These are phyloP conservation scores for Chondrostereum purpureum DNA, from an alignment of 1,284 basidiomycete genomes.

Conservation along the genomic window DNA sequence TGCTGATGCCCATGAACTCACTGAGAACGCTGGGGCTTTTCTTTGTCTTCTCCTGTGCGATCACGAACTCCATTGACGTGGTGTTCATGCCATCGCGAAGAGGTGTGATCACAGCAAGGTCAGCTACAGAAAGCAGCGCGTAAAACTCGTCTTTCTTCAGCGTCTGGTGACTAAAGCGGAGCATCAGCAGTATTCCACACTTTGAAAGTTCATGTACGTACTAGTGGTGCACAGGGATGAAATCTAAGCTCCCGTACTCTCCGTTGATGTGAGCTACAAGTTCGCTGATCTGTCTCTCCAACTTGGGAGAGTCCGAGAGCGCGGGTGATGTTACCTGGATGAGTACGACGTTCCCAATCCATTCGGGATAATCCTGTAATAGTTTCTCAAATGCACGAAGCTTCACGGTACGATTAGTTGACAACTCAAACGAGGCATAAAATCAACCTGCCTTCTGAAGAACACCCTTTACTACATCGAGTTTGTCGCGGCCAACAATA, in stretches of 20 bases:
- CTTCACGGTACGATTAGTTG: conserved; percentile 25
- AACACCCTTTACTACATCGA: conserved; percentile 97
- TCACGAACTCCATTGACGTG: conserved; percentile 95
- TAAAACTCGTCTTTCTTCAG: conserved; percentile 99
- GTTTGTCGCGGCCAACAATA: conserved; percentile 97
- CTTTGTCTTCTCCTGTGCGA: conserved; percentile 82
- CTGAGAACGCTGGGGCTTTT: conserved; percentile 87
- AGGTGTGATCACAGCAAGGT: conserved; percentile 93
- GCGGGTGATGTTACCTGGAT: conserved; percentile 94
- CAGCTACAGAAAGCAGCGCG: conserved; percentile 90
- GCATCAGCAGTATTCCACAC: conserved; percentile 5
- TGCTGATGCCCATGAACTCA: conserved; percentile 97
- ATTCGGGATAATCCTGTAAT: conserved; percentile 89
- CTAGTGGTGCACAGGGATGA: conserved; percentile 99
- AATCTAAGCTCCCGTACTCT: conserved; percentile 91
- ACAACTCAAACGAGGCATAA: neutral
- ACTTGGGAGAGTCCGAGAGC: conserved; percentile 86
- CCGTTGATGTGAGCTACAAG: conserved; percentile 97
- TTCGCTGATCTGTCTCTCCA: conserved; percentile 92
- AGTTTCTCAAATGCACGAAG: conserved; percentile 95
- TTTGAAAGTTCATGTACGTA: conserved; percentile 29
- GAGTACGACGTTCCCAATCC: conserved; percentile 86
- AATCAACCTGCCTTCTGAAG: conserved; percentile 72
- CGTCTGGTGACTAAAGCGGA: conserved; percentile 77
- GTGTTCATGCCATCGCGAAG: conserved; percentile 99